Percentiles rank a stretch among this genome's conserved stretches.
These are phyloP conservation scores for Ceratocystis smalleyi DNA, from an alignment of 2,329 filamentous ascomycete species.

Conservation along the genomic window DNA sequence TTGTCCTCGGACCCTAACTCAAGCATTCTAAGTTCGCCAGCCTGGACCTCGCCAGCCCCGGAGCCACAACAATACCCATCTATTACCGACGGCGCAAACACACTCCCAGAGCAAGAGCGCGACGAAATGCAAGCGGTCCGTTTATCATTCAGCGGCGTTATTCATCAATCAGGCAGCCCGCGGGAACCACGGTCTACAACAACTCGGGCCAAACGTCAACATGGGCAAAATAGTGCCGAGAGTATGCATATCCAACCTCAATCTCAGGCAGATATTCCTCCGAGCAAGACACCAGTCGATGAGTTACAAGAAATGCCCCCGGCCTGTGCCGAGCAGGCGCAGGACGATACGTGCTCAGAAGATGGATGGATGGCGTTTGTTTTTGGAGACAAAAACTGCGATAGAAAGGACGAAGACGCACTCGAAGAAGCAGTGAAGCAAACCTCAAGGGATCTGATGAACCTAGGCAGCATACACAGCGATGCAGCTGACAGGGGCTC, in stretches of 20 bases:
- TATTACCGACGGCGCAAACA: not conserved
- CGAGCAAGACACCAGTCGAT: not conserved
- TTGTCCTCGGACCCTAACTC: constrained; percentile 4
- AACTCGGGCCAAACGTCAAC: not conserved
- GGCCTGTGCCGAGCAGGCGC: not conserved
- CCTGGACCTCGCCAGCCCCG: not conserved
- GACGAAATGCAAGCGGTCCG: not conserved
- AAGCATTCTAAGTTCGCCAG: not conserved
- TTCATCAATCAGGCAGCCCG: not conserved
- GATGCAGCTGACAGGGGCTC: constrained; percentile 6
- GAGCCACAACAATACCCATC: not conserved
- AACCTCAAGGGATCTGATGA: not conserved
- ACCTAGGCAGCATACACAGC: not conserved
- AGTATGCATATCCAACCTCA: not conserved
- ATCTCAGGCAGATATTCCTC: not conserved
- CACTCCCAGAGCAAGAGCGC: not conserved
- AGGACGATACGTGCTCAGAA: not conserved
- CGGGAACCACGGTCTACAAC: not conserved
- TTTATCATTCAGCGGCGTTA: not conserved
- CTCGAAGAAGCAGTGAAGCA: constrained; percentile 8
- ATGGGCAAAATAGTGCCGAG: not conserved
- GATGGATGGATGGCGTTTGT: constrained; percentile 15
- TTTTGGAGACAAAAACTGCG: not conserved
- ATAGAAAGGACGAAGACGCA: not conserved
- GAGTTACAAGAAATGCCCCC: not conserved